Conservation (phyloP, 768 basidiomycete species). For the Serendipita sp. region DNA sequence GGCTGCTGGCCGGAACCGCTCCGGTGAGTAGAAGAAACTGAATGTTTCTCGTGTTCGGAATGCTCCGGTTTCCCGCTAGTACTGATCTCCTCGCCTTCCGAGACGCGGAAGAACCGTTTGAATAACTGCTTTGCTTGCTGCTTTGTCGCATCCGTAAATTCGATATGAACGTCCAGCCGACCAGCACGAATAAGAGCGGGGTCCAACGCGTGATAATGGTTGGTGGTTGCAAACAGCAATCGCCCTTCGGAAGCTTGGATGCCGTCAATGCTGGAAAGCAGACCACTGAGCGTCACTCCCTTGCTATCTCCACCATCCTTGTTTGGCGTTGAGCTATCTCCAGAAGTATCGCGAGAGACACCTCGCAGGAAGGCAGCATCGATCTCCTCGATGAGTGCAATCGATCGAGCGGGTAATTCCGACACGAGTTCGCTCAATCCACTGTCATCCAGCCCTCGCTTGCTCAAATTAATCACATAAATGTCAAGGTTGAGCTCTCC, state of each 20-base stretch:
- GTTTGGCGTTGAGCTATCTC: neutral
- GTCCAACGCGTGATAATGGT: slow-evolving; percentile 54
- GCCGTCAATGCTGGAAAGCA: slow-evolving; percentile 68
- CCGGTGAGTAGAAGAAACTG: neutral
- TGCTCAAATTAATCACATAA: slow-evolving; percentile 55
- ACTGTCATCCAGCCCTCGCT: slow-evolving; percentile 45
- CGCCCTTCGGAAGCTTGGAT: slow-evolving; percentile 72
- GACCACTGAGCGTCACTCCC: slow-evolving; percentile 48
- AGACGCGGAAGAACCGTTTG: slow-evolving; percentile 39
- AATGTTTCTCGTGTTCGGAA: neutral
- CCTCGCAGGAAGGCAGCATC: slow-evolving; percentile 53
- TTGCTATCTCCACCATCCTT: slow-evolving; percentile 8
- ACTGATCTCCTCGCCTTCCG: neutral
- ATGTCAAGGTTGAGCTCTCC: slow-evolving; percentile 65
- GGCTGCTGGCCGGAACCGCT: no score
- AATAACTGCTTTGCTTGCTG: slow-evolving; percentile 54
- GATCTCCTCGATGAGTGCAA: slow-evolving; percentile 73
- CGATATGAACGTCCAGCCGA: slow-evolving; percentile 64
- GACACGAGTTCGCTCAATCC: slow-evolving; percentile 41
- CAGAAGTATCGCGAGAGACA: slow-evolving; percentile 21
- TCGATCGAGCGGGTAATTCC: slow-evolving; percentile 50
- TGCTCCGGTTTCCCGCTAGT: neutral
- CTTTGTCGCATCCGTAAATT: slow-evolving; percentile 58
- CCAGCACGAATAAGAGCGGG: slow-evolving; percentile 63
- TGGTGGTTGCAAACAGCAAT: slow-evolving; percentile 64